These are phyloP conservation scores for Stachybotrys elegans DNA, from an alignment of 2,329 filamentous ascomycete species.

Conservation along the genomic window DNA sequence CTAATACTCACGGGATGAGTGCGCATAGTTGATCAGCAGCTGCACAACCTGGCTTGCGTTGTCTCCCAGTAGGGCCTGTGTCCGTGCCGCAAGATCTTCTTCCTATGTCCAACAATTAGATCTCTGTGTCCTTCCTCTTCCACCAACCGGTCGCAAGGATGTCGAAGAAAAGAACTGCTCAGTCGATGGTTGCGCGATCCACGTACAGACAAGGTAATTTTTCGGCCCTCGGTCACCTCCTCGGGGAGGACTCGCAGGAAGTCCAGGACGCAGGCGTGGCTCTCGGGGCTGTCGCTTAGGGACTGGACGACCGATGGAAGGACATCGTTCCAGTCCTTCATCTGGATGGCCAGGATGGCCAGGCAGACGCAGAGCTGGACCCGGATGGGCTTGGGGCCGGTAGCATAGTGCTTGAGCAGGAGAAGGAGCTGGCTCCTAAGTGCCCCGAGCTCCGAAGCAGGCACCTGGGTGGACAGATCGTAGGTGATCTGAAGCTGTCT, in stretches of 20 bases:
- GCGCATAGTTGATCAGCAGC: slow-evolving; percentile 83
- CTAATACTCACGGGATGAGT: slow-evolving; percentile 73
- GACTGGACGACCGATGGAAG: slow-evolving; percentile 74
- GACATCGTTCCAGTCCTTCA: slow-evolving; percentile 94
- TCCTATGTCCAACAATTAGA: slow-evolving; percentile 62
- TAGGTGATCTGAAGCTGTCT: slow-evolving; percentile 72
- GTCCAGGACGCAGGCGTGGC: slow-evolving; percentile 84
- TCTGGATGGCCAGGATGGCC: slow-evolving; percentile 91
- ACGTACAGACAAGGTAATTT: slow-evolving; percentile 98
- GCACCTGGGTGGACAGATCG: slow-evolving; percentile 81
- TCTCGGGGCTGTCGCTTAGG: slow-evolving; percentile 70
- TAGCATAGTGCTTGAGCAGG: slow-evolving; percentile 74
- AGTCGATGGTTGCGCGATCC: slow-evolving; percentile 53
- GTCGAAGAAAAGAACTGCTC: slow-evolving; percentile 25
- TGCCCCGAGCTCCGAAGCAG: slow-evolving; percentile 65
- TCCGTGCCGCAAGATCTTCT: slow-evolving; percentile 85
- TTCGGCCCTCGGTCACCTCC: slow-evolving; percentile 98
- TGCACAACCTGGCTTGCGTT: slow-evolving; percentile 85
- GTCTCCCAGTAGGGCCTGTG: slow-evolving; percentile 81
- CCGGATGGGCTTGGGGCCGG: slow-evolving; percentile 77
- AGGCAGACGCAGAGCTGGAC: slow-evolving; percentile 93
- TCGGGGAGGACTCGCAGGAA: slow-evolving; percentile 96
- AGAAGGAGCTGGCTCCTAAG: slow-evolving; percentile 80
- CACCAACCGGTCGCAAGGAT: slow-evolving; percentile 28
- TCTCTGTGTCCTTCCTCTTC: slow-evolving; percentile 26